Evolutionary conservation across 352 stramenopile genomes (phyloP), one percentile per base, ranked within the genome.

Genomic region (Albugo candida): DNA sequence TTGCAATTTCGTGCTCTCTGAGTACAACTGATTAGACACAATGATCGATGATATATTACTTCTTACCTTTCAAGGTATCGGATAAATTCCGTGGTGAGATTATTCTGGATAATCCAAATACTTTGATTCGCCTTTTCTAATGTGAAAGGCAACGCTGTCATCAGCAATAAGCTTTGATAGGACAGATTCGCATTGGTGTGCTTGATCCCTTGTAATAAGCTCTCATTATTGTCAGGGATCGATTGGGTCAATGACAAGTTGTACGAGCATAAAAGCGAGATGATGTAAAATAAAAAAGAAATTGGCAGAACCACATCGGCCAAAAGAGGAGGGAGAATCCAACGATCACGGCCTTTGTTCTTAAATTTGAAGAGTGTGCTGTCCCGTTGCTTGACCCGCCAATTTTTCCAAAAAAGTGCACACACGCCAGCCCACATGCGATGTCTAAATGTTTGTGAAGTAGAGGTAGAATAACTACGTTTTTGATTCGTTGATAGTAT

Each of bases 391-490:
- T 85, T 85, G 13, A 76, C 49, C 59, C 72, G 72, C 73, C 73
- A 88, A 55, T 83, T 81, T 59, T 85, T 88, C 69, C 70, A 81
- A 39, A 85, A 67, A 52, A 88, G 54, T 48, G 82, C 67, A 54
- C 24, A 10, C 24, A 31, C 24, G 24, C 24, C 24, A 31, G 24
- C 24, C 24, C 24, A 31, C 24, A 31, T 31, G 8, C 24, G 24
- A 31, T 31, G 24, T 31, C 3, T 31, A 31, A 31, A 31, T 31
- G 24, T 8, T 31, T 31, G 24, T 31, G 24, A 31, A 8, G 3
- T 31, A 3, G 3, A 31, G 8, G 24, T 31, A 31, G 8, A 31
- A 8, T 8, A 31, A 8, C 24, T 10, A 31, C 8, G 24, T 31
- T 31, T 31, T 31, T 31, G 24, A 31, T 31, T 31, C 24, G 24